Percentiles rank a stretch among this genome's conserved stretches.
Conservation (phyloP, 371 early-diverging fungal genomes). For the Mucor piriformis region DNA sequence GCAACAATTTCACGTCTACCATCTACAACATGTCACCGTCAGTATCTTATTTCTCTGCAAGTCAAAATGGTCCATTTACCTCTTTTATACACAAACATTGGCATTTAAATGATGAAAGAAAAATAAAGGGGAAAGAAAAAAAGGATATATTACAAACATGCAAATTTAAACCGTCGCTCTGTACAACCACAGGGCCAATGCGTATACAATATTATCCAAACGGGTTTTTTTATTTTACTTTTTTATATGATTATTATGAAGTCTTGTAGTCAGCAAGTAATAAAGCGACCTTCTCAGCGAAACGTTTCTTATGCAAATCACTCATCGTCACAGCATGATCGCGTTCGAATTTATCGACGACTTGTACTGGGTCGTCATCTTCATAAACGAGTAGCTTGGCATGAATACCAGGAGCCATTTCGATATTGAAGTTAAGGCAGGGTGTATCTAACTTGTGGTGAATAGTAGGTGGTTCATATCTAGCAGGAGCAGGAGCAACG, state of each 20-base stretch:
- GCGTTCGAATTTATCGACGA: constrained; percentile 35
- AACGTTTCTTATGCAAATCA: constrained; percentile 25
- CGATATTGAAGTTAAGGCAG: constrained; percentile 41
- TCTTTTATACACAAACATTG: constrained; percentile 80
- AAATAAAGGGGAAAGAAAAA: constrained; percentile 4
- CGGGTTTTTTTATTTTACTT: constrained; percentile 1
- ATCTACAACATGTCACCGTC: constrained; percentile 59
- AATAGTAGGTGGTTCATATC: neutral
- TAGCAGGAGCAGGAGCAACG: no score
- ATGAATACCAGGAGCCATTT: constrained; percentile 34
- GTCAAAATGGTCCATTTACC: no score
- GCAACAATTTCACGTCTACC: constrained; percentile 83
- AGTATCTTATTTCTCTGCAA: no score
- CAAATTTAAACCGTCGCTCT: no score
- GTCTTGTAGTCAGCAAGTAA: constrained; percentile 6
- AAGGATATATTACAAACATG: neutral
- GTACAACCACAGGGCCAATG: no score
- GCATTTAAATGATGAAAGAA: constrained; percentile 7
- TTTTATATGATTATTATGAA: no score
- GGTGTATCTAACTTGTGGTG: constrained; percentile 7
- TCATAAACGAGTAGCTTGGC: constrained; percentile 36
- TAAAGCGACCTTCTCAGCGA: constrained; percentile 28
- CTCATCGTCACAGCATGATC: constrained; percentile 29
- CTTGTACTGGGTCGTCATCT: constrained; percentile 26
- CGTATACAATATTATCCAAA: no score